These are phyloP conservation scores for Insectozyma bohioensis DNA, from an alignment of 1,139 yeast genomes.

Conservation along the genomic window DNA sequence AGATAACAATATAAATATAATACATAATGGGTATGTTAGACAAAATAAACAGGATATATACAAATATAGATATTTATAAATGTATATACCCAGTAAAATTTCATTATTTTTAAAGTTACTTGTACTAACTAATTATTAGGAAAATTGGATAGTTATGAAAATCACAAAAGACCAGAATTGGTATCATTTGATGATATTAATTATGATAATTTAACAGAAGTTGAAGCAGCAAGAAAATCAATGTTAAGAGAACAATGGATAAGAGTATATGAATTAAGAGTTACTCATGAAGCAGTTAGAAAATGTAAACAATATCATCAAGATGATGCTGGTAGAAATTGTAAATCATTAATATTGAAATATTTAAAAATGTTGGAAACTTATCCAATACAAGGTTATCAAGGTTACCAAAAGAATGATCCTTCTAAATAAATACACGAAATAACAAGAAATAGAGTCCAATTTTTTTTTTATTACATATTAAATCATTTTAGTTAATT, in stretches of 20 bases:
- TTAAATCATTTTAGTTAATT: no score
- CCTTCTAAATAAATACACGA: conserved; percentile 58
- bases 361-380: conserved; percentile 75
- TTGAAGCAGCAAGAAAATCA: conserved; percentile 73
- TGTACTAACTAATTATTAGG: conserved; percentile 6
- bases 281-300: conserved; percentile 72
- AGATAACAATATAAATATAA: conserved; percentile 2
- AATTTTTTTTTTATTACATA: neutral
- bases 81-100: no score
- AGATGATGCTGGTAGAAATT: conserved; percentile 73
- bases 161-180: conserved; percentile 67
- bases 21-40: conserved; percentile 20
- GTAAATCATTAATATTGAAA: conserved; percentile 62
- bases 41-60: neutral
- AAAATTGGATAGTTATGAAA: conserved; percentile 36
- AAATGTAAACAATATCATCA: conserved; percentile 75
- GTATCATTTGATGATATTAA: conserved; percentile 85
- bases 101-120: no score
- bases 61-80: no score
- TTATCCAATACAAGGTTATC: conserved; percentile 66
- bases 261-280: conserved; percentile 64
- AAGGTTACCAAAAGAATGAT: conserved; percentile 85
- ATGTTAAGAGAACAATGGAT: conserved; percentile 81
- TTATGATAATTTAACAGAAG: conserved; percentile 63
- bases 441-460: no score